These are phyloP conservation scores for Russula foetens DNA, from an alignment of 768 basidiomycete species.

Conservation along the genomic window DNA sequence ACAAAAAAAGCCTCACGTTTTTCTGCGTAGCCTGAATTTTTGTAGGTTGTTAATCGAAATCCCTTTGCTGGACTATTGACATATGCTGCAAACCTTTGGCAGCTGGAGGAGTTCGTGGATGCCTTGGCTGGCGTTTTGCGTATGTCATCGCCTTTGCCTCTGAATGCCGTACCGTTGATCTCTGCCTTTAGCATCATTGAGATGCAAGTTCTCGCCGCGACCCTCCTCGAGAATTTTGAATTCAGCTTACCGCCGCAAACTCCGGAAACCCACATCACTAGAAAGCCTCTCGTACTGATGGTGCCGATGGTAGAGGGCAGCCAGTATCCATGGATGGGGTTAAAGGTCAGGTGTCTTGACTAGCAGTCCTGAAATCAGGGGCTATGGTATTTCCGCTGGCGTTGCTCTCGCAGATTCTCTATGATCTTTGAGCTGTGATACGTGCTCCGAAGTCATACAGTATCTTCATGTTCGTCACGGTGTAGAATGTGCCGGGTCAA, in stretches of 20 bases:
- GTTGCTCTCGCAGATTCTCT: not conserved
- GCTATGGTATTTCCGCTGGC: not conserved
- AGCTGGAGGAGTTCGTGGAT: slow-evolving; percentile 18
- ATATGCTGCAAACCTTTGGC: not conserved
- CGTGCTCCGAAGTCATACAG: no score
- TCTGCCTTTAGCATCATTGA: slow-evolving; percentile 26
- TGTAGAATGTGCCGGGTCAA: no score
- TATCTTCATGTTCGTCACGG: no score
- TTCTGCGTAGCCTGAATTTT: not conserved
- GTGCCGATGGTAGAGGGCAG: slow-evolving; percentile 27
- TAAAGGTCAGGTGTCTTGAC: slow-evolving; percentile 22
- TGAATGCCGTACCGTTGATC: not conserved
- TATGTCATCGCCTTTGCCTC: slow-evolving; percentile 14
- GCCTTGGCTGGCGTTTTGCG: slow-evolving; percentile 27
- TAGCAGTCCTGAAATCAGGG: not conserved
- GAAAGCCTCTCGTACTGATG: slow-evolving; percentile 29
- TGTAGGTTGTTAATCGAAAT: not conserved
- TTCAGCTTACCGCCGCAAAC: slow-evolving; percentile 27
- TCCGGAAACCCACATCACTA: slow-evolving; percentile 23
- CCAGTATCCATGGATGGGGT: slow-evolving; percentile 29
- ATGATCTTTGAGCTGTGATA: not conserved
- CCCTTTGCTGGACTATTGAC: not conserved
- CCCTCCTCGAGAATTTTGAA: slow-evolving; percentile 31
- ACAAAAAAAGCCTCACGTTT: not conserved
- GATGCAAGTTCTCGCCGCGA: slow-evolving; percentile 29